Evolutionary conservation across 2,329 filamentous ascomycete species (phyloP), one percentile per base, ranked within the genome.

Genomic region (Sordariomycetes sp.): DNA sequence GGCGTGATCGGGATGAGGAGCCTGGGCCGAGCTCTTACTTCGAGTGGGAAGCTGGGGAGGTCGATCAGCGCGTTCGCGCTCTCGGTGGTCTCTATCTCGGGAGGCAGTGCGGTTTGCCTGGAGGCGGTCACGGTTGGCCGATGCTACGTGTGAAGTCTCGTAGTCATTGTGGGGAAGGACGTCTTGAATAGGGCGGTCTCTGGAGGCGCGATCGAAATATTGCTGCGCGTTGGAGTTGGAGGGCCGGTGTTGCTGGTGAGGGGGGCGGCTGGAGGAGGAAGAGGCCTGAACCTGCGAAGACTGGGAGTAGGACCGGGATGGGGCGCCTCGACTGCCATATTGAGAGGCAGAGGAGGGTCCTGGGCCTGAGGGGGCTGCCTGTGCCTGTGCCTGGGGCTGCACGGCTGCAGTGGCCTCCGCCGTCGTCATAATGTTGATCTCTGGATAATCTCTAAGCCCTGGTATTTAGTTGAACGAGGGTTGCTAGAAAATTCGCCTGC

Each of bases 141-240:
- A 49, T 85, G 75, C 72, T 63, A 83, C 58, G 64, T 79, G 79
- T 48, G 71, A 67, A 47, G 79, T 72, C 61, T 90, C 85, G 65
- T 79, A 79, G 59, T 92, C 84, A 56, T 80, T 70, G 49, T 81
- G 76, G 35, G 64, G 61, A 34, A 62, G 47, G 28, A 60, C 46
- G 36, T 70, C 60, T 39, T 27, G 25, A 7, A 28, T 28, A 8
- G 25, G 25, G 14, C 25, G 25, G 8, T 16, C 8, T 11, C n/a
- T 14, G 25, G 25, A n/a, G 14, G 25, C 25, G 3, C 25, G 25
- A n/a, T 28, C 14, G 14, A 16, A 16, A n/a, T 28, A 16, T 14
- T 28, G 25, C 8, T 28, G 25, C n/a, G 14, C n/a, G 8, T 28
- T 16, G 25, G 8, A 14, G 25, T 28, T n/a, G 25, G 8, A 28